Base-by-base conservation (phyloP, 768 basidiomycete species). In the Chalciporus sphaerocephalus region DNA sequence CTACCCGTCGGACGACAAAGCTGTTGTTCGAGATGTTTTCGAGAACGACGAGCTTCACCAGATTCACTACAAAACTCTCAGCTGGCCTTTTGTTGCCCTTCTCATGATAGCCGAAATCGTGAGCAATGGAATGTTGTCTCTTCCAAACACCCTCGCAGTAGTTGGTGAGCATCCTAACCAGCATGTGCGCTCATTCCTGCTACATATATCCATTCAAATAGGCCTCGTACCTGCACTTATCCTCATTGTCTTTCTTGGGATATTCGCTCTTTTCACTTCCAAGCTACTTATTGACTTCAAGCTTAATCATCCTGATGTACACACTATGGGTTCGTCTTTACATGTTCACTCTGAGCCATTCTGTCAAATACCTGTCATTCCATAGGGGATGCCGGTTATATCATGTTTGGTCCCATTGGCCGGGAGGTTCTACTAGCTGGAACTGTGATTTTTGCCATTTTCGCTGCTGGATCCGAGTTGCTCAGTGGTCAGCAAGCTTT, bases 91-190 rank as follows among this genome's bases (percentile, higher is more conserved):
- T 47, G 73, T 78, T 7, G 60, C 66, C 20, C 50, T 76, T 40
- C 59, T 79, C 16, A 79, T 79, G 78, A 77, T 78, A 42, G 76
- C 77, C 34, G 77, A 78, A 55, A 77, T 78, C 20, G 75, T 79
- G 25, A 74, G 73, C 58, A 79, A 78, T 58, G 78, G 77, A 10
- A 75, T 78, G 71, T 55, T 79, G 13, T 76, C 77, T 13, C 64
- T 79, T 6, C 77, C 78, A 0, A 74, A 71, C 37, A 67, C 76
- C 11, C 67, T 78, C 46, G 78, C 77, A 6, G 72, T 70, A 2
- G 75, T 78, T 41, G 77, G 76, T 76, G 52, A 50, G 65, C 39
- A 5, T 30, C 11, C 8, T 10, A 15, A 11, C n/a, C 28, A 10
- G 28, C 8, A n/a, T 21, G 18, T n/a, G 9, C 13, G 30, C 13